phyloP scores from a whole-genome alignment of 768 basidiomycete species.

The Lentinus brumalis region DNA sequence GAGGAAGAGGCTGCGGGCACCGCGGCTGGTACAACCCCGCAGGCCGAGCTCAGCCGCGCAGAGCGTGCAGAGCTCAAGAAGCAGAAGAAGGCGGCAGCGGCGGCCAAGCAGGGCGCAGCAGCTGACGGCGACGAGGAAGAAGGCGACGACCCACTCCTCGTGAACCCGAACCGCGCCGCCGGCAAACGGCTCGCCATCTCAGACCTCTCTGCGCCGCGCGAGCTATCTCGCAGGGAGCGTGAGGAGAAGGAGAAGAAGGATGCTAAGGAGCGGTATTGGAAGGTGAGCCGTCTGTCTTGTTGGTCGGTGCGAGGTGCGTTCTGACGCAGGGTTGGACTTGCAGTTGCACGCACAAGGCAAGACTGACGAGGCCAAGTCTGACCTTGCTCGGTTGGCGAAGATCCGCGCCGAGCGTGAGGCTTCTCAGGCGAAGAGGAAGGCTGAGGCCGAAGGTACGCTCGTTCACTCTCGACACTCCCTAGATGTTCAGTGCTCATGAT shows the following conservation, averaged over 20 bases:
- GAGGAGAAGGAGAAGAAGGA: constrained; percentile 93
- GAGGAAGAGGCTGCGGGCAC: constrained; percentile 49
- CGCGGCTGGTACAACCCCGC: constrained; percentile 31
- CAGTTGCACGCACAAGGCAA: constrained; percentile 79
- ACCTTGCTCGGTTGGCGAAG: constrained; percentile 83
- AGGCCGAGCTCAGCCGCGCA: constrained; percentile 65
- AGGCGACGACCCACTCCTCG: constrained; percentile 65
- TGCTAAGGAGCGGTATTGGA: constrained; percentile 85
- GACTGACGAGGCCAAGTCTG: constrained; percentile 88
- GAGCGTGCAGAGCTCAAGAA: constrained; percentile 85
- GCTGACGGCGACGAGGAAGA: constrained; percentile 46
- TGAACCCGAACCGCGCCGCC: constrained; percentile 74
- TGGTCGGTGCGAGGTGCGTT: too few relatives aligned
- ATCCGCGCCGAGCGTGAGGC: constrained; percentile 87
- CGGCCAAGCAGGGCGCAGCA: constrained; percentile 43
- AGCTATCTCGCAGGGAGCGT: constrained; percentile 72
- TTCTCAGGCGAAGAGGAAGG: constrained; percentile 84
- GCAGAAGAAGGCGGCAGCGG: constrained; percentile 59
- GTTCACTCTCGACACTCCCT: background rate
- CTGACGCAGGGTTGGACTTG: background rate
- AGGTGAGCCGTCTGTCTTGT: constrained; percentile 46
- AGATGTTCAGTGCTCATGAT: background rate
- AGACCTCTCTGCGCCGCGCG: constrained; percentile 65
- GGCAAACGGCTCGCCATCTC: constrained; percentile 75
- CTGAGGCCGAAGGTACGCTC: constrained; percentile 76